phyloP scores from a whole-genome alignment of 768 basidiomycete species.

The Tulasnella sp. region DNA sequence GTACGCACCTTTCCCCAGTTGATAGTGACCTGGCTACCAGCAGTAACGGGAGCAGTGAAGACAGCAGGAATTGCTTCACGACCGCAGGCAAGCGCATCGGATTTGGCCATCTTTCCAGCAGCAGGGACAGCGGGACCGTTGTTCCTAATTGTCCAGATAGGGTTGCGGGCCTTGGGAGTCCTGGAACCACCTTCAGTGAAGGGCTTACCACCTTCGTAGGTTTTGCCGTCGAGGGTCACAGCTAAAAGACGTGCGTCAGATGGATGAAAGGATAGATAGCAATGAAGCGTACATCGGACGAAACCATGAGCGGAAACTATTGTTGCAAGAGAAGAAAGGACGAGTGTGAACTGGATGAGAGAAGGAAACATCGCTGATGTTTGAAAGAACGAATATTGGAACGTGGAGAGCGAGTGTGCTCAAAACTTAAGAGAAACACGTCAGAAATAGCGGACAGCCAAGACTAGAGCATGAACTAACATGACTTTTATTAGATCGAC shows the following conservation, averaged over 20 bases:
- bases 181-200: conserved; percentile 23
- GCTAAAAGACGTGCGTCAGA: background rate
- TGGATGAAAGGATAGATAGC: background rate
- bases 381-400: too few relatives aligned
- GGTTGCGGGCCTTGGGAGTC: conserved; percentile 20
- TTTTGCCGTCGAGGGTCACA: conserved; percentile 34
- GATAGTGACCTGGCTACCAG: conserved; percentile 28
- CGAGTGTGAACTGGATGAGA: too few relatives aligned
- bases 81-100: conserved; percentile 14
- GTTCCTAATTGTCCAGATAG: conserved; percentile 35
- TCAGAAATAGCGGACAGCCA: too few relatives aligned
- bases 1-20: too few relatives aligned
- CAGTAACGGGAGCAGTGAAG: conserved; percentile 42
- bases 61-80: conserved; percentile 36
- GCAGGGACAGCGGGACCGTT: conserved; percentile 40
- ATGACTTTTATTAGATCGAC: too few relatives aligned
- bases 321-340: too few relatives aligned
- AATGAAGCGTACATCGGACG: conserved; percentile 4
- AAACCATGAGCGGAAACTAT: conserved; percentile 10
- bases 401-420: too few relatives aligned
- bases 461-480: too few relatives aligned
- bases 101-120: conserved; percentile 41
- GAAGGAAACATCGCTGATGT: too few relatives aligned
- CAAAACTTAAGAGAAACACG: too few relatives aligned
- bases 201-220: conserved; percentile 35